phyloP scores from a whole-genome alignment of 2,329 filamentous ascomycete genomes.

The Thermothelomyces thermophilus region DNA sequence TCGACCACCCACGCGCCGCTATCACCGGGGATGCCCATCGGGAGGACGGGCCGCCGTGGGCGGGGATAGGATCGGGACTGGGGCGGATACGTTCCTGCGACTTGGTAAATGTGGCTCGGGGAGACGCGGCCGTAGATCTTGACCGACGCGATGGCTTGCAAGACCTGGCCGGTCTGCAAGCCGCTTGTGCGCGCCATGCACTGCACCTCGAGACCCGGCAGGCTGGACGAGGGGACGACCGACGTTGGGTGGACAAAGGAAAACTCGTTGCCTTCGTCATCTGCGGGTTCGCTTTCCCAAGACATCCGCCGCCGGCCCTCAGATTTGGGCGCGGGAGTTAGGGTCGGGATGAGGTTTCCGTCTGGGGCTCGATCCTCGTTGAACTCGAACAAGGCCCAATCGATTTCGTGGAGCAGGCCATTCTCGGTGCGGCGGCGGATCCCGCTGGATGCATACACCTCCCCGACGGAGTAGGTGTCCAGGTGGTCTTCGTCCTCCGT shows the following conservation, averaged over 20 bases:
- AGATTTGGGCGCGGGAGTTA: neutral
- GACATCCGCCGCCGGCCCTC: neutral
- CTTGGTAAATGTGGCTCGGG: slow-evolving; percentile 49
- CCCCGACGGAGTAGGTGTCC: slow-evolving; percentile 71
- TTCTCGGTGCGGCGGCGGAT: slow-evolving; percentile 68
- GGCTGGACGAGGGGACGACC: slow-evolving; percentile 51
- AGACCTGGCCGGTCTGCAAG: slow-evolving; percentile 69
- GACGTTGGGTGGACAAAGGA: slow-evolving; percentile 46
- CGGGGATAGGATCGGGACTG: neutral
- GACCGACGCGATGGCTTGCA: slow-evolving; percentile 71
- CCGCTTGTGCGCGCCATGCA: slow-evolving; percentile 85
- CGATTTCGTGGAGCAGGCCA: slow-evolving; percentile 79
- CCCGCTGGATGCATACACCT: slow-evolving; percentile 84
- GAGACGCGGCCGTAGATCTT: slow-evolving; percentile 80
- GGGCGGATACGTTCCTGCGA: slow-evolving; percentile 36
- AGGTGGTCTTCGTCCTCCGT: slow-evolving; percentile 75
- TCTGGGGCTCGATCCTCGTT: slow-evolving; percentile 62
- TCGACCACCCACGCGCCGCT: slow-evolving; percentile 91
- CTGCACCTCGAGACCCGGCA: slow-evolving; percentile 74
- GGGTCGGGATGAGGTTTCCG: slow-evolving; percentile 55
- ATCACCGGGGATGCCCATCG: slow-evolving; percentile 72
- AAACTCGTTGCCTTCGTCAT: neutral
- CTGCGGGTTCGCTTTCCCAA: slow-evolving; percentile 1
- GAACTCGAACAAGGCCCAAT: slow-evolving; percentile 89
- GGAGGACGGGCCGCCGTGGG: slow-evolving; percentile 18